A percentile compares a stretch with the other conserved stretches of the same genome.
These are phyloP conservation scores for Diaporthe helianthi DNA, from an alignment of 2,329 filamentous ascomycete species.

Conservation along the genomic window DNA sequence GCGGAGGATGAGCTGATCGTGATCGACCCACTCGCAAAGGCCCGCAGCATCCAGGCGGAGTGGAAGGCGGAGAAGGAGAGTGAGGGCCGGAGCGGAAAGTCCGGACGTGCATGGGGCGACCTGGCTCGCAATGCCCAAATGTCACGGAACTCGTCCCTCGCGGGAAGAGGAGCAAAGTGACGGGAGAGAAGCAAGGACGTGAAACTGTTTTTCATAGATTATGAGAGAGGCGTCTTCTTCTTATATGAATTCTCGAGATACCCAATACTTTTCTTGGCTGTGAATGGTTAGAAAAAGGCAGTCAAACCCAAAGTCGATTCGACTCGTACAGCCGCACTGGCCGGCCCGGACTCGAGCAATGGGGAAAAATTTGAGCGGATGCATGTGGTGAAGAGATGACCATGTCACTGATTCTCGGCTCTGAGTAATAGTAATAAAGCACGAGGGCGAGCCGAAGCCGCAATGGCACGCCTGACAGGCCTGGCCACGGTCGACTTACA, in stretches of 20 bases:
- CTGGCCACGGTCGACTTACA: constrained; percentile 11
- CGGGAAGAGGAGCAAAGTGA: constrained; percentile 64
- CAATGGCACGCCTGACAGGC: not conserved
- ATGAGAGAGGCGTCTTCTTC: not conserved
- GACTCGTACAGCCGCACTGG: not conserved
- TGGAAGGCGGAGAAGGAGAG: constrained; percentile 60
- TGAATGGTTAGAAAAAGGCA: constrained; percentile 4
- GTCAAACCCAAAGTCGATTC: not conserved
- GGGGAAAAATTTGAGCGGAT: constrained; percentile 2
- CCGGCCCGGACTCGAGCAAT: not conserved
- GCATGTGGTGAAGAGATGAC: constrained; percentile 3
- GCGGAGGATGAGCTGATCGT: constrained; percentile 91
- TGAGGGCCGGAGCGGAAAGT: constrained; percentile 57
- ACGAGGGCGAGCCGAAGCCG: not conserved
- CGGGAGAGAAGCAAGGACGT: not conserved
- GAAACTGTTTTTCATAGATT: not conserved
- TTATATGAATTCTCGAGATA: constrained; percentile 13
- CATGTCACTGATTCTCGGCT: not conserved
- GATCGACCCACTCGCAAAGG: constrained; percentile 89
- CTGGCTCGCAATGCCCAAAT: constrained; percentile 64
- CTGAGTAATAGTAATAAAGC: not conserved
- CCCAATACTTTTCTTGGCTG: not conserved
- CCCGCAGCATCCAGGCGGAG: constrained; percentile 72
- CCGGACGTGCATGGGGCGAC: constrained; percentile 64
- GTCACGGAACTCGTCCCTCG: constrained; percentile 59